These are phyloP conservation scores for Botrytis fabae DNA, from an alignment of 2,329 filamentous ascomycete species.

Conservation along the genomic window DNA sequence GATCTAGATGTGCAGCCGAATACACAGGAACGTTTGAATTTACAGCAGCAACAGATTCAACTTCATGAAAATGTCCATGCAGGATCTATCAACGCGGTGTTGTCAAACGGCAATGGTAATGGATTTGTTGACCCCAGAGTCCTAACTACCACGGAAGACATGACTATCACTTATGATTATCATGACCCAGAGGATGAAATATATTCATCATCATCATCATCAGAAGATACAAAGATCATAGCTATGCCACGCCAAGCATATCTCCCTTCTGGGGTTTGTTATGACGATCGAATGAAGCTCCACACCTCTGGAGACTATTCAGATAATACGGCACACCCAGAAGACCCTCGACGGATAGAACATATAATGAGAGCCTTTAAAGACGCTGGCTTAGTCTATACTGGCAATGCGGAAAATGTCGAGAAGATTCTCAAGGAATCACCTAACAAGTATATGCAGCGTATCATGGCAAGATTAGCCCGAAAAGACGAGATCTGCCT, in stretches of 20 bases:
- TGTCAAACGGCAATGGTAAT: constrained; percentile 30
- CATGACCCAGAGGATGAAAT: constrained; percentile 25
- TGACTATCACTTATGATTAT: constrained; percentile 23
- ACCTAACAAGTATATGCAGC: constrained; percentile 66
- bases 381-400: constrained; percentile 73
- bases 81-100: constrained; percentile 14
- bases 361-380: constrained; percentile 91
- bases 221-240: constrained; percentile 20
- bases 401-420: constrained; percentile 56
- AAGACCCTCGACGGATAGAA: constrained; percentile 89
- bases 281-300: constrained; percentile 93
- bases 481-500: constrained; percentile 76
- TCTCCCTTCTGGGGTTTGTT: constrained; percentile 75
- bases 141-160: constrained; percentile 26
- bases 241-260: constrained; percentile 25
- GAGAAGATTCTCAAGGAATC: constrained; percentile 52
- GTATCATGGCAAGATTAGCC: constrained; percentile 77
- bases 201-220: constrained; percentile 28
- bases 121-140: constrained; percentile 35
- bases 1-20: constrained; percentile 28
- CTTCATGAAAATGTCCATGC: constrained; percentile 27
- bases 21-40: neutral
- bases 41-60: neutral
- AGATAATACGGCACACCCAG: constrained; percentile 79
- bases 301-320: constrained; percentile 83